Percentiles rank a stretch among this genome's conserved stretches.
Conservation (phyloP, 2,329 filamentous ascomycete genomes). For the Triangularia verruculosa region DNA sequence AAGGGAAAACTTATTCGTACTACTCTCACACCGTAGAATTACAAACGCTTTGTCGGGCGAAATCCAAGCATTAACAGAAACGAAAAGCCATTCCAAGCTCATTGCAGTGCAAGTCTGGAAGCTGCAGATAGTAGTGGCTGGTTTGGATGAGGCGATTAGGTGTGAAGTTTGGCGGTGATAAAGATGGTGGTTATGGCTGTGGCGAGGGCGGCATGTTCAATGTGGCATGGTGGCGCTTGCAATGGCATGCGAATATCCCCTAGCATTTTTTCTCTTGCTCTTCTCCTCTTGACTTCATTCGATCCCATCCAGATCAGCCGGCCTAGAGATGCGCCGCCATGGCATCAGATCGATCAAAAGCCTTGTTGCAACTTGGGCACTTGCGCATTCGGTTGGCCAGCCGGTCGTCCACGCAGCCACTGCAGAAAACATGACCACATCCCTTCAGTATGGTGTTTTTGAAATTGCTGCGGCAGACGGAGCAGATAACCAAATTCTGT, state of each 20-base stretch:
- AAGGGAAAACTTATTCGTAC: not conserved
- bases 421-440: constrained; percentile 94
- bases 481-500: constrained; percentile 77
- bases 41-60: not conserved
- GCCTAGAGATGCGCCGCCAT: constrained; percentile 64
- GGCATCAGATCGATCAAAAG: constrained; percentile 87
- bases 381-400: constrained; percentile 88
- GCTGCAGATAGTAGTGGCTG: not conserved
- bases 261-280: not conserved
- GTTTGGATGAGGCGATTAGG: not conserved
- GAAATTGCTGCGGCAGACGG: constrained; percentile 87
- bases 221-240: not conserved
- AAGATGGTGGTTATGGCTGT: not conserved
- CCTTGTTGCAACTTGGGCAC: constrained; percentile 88
- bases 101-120: too few species aligned
- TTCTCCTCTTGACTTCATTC: not conserved
- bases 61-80: not conserved
- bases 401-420: constrained; percentile 83
- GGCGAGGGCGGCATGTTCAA: not conserved
- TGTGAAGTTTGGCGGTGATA: not conserved
- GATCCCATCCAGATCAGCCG: not conserved
- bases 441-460: constrained; percentile 93
- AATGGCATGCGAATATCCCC: not conserved
- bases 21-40: not conserved
- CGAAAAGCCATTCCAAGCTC: not conserved